Percentiles rank a stretch among this genome's conserved stretches.
phyloP scores from a whole-genome alignment of 306 rosid species.

The Cucurbita pepo region DNA sequence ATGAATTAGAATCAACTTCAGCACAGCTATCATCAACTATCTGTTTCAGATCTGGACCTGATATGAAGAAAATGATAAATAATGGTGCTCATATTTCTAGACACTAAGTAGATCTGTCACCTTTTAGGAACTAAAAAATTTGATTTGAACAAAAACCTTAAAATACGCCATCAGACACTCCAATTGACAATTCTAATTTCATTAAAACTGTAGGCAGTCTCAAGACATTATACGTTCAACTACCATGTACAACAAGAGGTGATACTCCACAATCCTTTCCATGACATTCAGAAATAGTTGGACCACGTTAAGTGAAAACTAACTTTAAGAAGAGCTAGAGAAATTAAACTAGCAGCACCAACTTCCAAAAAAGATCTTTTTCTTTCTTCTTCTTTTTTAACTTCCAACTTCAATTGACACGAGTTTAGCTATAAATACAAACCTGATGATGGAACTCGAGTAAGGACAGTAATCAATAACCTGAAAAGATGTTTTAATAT shows the following conservation, averaged over 20 bases:
- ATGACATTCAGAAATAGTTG: neutral
- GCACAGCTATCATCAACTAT: conserved; percentile 51
- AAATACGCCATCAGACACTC: neutral
- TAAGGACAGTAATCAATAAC: neutral
- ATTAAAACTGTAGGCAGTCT: neutral
- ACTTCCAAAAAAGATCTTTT: neutral
- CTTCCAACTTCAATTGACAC: neutral
- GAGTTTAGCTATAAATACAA: neutral
- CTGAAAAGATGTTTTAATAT: neutral
- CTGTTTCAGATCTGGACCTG: conserved; percentile 50
- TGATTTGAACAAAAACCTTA: neutral
- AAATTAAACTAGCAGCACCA: neutral
- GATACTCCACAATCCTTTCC: neutral
- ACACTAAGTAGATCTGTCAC: neutral
- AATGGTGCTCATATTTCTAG: neutral
- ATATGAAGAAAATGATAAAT: conserved; percentile 11
- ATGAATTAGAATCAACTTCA: conserved; percentile 67
- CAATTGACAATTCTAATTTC: neutral
- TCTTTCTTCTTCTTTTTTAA: neutral
- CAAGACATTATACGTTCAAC: neutral
- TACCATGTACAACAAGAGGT: neutral
- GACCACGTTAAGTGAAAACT: neutral
- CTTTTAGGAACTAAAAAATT: neutral
- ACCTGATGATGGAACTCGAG: neutral
- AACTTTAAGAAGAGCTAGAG: neutral